A percentile compares a stretch with the other conserved stretches of the same genome.
phyloP scores from a whole-genome alignment of 257 asterid genomes.

The Solanum bukasovii region DNA sequence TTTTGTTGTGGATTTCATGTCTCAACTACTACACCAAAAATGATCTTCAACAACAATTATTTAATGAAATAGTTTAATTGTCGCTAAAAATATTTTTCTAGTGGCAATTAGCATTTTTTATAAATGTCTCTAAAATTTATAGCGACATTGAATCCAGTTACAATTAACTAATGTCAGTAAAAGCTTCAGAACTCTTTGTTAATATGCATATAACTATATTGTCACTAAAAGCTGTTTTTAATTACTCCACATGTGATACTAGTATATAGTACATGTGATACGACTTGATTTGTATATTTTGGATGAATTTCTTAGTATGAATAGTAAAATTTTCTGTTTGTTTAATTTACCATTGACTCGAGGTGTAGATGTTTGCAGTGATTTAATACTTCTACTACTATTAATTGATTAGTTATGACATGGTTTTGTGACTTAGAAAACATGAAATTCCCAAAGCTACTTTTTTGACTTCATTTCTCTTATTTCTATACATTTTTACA shows the following conservation, averaged over 20 bases:
- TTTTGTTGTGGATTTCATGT: too few relatives aligned
- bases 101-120: too few relatives aligned
- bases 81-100: too few relatives aligned
- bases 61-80: too few relatives aligned
- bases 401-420: background rate
- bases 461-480: slow-evolving; percentile 5
- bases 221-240: too few relatives aligned
- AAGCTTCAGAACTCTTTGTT: accelerated
- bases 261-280: background rate
- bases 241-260: background rate
- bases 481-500: background rate
- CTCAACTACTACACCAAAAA: too few relatives aligned
- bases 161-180: too few relatives aligned
- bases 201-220: too few relatives aligned
- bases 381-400: background rate
- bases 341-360: background rate
- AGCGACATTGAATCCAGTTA: too few relatives aligned
- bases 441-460: background rate
- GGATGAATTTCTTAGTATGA: background rate
- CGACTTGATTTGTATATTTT: background rate
- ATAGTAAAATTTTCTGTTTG: background rate
- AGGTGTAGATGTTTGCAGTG: background rate
- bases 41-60: accelerated
- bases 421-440: background rate
- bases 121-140: too few relatives aligned